phyloP scores from a whole-genome alignment of 805 yeast genomes.

The Naumovozyma dairenensis region DNA sequence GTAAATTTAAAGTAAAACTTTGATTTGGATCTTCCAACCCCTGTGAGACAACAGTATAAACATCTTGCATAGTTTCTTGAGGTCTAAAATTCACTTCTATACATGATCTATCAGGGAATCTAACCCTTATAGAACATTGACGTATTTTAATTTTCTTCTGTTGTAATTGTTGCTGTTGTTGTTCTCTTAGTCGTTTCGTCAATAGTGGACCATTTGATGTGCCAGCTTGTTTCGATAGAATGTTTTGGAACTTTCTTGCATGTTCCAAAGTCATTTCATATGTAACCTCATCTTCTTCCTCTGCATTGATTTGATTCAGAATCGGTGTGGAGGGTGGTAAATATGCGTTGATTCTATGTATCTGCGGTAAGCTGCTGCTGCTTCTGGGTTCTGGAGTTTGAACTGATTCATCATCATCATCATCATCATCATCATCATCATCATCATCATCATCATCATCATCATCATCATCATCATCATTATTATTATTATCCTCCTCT shows the following conservation, averaged over 20 bases:
- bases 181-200: constrained; percentile 34
- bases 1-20: constrained; percentile 34
- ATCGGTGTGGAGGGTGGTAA: constrained; percentile 13
- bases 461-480: no score
- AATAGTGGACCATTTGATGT: constrained; percentile 32
- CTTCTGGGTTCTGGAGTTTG: no score
- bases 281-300: constrained; percentile 28
- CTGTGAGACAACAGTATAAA: constrained; percentile 25
- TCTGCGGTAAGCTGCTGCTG: neutral
- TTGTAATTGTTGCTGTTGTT: constrained; percentile 22
- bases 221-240: constrained; percentile 35
- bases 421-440: no score
- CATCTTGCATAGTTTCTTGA: constrained; percentile 29
- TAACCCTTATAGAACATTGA: constrained; percentile 38
- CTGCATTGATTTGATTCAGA: constrained; percentile 2
- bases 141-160: constrained; percentile 16
- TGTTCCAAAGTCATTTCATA: constrained; percentile 43
- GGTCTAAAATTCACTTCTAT: constrained; percentile 43
- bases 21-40: constrained; percentile 23
- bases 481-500: neutral
- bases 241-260: constrained; percentile 43
- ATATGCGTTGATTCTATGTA: constrained; percentile 17
- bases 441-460: no score
- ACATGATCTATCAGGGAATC: constrained; percentile 47
- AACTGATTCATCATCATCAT: no score